phyloP scores from a whole-genome alignment of 2,329 filamentous ascomycete species.

The Talaromyces pinophilus region DNA sequence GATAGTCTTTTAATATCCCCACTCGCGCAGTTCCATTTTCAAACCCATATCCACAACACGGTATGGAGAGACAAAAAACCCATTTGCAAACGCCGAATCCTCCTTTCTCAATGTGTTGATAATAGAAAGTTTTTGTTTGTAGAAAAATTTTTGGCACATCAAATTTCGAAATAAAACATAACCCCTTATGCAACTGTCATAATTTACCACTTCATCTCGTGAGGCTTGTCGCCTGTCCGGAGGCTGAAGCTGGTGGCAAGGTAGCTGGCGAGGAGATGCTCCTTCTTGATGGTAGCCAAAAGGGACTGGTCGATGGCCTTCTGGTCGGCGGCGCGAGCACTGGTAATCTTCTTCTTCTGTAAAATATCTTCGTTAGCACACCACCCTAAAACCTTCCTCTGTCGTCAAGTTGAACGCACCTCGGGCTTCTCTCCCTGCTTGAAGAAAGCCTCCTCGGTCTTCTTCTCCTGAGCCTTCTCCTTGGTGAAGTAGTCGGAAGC shows the following conservation, averaged over 20 bases:
- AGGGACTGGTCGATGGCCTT: constrained; percentile 98
- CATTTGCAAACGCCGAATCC: constrained; percentile 29
- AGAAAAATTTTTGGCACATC: constrained; percentile 33
- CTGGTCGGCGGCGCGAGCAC: constrained; percentile 92
- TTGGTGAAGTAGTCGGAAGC: constrained; percentile 93
- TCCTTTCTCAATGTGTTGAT: constrained; percentile 26
- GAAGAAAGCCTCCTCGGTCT: constrained; percentile 99
- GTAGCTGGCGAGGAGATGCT: constrained; percentile 90
- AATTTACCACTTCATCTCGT: constrained; percentile 98
- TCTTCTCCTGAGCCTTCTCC: constrained; percentile 87
- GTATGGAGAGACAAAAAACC: constrained; percentile 24
- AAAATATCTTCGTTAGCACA: not conserved
- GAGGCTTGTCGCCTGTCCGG: constrained; percentile 98
- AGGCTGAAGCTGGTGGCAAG: constrained; percentile 95
- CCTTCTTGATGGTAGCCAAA: constrained; percentile 96
- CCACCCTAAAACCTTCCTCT: not conserved
- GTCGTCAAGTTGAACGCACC: constrained; percentile 60
- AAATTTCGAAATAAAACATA: constrained; percentile 36
- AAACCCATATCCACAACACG: constrained; percentile 22
- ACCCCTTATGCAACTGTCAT: constrained; percentile 41
- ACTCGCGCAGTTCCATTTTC: constrained; percentile 27
- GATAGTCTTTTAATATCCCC: constrained; percentile 30
- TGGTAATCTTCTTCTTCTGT: constrained; percentile 96
- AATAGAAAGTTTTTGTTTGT: constrained; percentile 23
- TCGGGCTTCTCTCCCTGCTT: constrained; percentile 97